Evolutionary conservation across 305 asterid genomes (phyloP), one percentile per base, ranked within the genome.

Genomic region (Fraxinus paxiana): DNA sequence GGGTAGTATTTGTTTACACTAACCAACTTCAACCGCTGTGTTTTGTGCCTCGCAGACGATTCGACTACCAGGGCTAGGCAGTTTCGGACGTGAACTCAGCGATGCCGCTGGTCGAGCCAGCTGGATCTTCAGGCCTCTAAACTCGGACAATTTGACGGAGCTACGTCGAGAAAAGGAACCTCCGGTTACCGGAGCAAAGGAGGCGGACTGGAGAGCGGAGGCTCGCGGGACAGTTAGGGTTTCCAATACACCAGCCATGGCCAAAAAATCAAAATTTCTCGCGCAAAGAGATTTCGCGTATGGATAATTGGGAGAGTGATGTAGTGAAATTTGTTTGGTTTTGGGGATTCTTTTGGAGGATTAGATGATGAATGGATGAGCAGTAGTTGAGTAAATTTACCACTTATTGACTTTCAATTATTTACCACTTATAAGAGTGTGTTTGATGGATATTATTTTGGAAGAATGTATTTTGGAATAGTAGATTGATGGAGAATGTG

Each of bases 151-250:
- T 20, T 74, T 56, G 74, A 84, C 77, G 13, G 87, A 78, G 33
- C 28, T 34, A 20, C 85, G 80, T 35, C 41, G 81, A 8, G 85
- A 80, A 75, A 84, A 37, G 3, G 85, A 65, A 54, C 82, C 79
- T 71, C 78, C 80, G 26, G 88, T 51, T 1, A 81, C 18, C 43
- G 84, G 86, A 73, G 77, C 30, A 33, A 73, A 73, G 8, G 59
- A 13, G 28, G 48, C 79, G 26, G 87, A 75, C 24, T 73, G 88
- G 22, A 82, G 65, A 5, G 84, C 80, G 28, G 88, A 82, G 54
- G 90, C 86, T 77, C 90, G 90, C 10, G 91, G 93, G 31, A 88
- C 83, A 28, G 81, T 70, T 34, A 86, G 77, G 75, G 88, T 87
- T 87, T 87, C 92, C 43, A 18, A 37, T 18, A 17, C 18, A 6